phyloP scores from a whole-genome alignment of 306 rosid species.

The Clitoria ternatea region DNA sequence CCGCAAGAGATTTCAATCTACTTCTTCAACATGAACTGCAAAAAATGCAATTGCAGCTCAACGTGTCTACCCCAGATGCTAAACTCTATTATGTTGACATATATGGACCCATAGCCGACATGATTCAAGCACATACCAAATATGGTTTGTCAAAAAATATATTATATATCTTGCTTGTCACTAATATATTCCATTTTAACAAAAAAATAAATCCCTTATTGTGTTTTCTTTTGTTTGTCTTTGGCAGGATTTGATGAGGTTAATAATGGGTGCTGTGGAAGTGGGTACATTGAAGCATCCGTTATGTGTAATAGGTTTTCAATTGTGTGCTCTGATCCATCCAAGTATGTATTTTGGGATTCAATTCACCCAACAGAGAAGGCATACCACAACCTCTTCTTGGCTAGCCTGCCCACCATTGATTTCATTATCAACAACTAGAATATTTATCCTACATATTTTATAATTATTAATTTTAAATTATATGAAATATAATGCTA shows the following conservation, averaged over 20 bases:
- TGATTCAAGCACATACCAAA: slow-evolving; percentile 30
- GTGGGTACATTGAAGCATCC: slow-evolving; percentile 53
- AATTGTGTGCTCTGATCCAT: slow-evolving; percentile 41
- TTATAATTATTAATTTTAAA: too few relatives aligned
- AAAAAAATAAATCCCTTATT: not conserved
- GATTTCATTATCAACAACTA: slow-evolving; percentile 40
- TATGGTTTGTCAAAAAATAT: slow-evolving; percentile 35
- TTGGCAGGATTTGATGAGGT: slow-evolving; percentile 49
- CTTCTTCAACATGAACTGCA: slow-evolving; percentile 49
- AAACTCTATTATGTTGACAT: slow-evolving; percentile 48
- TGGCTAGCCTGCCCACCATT: slow-evolving; percentile 20
- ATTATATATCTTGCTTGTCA: not conserved
- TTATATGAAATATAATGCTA: too few relatives aligned
- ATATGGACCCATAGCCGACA: slow-evolving; percentile 44
- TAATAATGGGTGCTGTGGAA: slow-evolving; percentile 64
- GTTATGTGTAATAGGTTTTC: slow-evolving; percentile 47
- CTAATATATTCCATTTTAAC: not conserved
- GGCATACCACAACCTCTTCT: slow-evolving; percentile 44
- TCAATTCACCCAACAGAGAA: slow-evolving; percentile 66
- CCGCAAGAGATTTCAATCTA: slow-evolving; percentile 46
- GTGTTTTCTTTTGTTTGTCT: not conserved
- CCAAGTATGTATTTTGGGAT: slow-evolving; percentile 70
- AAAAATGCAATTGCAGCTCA: slow-evolving; percentile 37
- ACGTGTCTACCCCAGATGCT: slow-evolving; percentile 10
- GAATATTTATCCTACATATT: too few relatives aligned